Base-by-base conservation (phyloP, 768 basidiomycete species). In the Podaxis pistillaris region DNA sequence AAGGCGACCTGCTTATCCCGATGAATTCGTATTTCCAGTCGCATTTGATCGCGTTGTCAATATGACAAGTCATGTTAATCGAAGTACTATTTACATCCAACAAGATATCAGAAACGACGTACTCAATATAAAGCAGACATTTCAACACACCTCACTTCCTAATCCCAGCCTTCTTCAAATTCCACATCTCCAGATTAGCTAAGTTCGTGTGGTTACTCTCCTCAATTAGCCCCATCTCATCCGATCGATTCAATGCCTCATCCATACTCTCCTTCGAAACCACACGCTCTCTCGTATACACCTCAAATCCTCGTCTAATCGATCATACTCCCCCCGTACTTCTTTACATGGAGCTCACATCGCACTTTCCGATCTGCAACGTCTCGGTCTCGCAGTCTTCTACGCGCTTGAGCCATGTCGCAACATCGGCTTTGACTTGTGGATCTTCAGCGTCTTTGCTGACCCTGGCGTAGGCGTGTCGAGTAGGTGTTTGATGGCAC, bases 251-350 rank as follows among this genome's bases (percentile, higher is more conserved):
- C 63, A 98, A 78, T 1, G 91, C 90, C 63, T 83, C 83, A 55
- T 88, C 85, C 77, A 91, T 90, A 78, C 83, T 85, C 71, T 84
- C 80, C 73, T 87, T 84, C 5, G 87, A 83, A 22, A 94, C 91
- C 74, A 81, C 78, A 72, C 1, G 19, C 91, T 93, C 79, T 98
- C 96, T 24, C 96, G 96, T 90, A 75, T 97, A 98, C 33, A 90
- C 84, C 72, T 98, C 94, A 67, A 98, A 98, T 86, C 75, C 62
- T 98, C 89, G 71, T 98, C 98, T 66, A 98, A 75, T 28, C 91
- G 83, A 2, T 86, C 89, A 75, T 97, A 98, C 72, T 94, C 92
- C 19, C 84, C 70, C 83, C 83, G 76, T 98, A 96, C 76, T 94
- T 94, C 69, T 87, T 86, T 69, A 99, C 86, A 66, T 93, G 96